phyloP scores from a whole-genome alignment of 2,329 filamentous ascomycete genomes.

The Bipolaris zeicola region DNA sequence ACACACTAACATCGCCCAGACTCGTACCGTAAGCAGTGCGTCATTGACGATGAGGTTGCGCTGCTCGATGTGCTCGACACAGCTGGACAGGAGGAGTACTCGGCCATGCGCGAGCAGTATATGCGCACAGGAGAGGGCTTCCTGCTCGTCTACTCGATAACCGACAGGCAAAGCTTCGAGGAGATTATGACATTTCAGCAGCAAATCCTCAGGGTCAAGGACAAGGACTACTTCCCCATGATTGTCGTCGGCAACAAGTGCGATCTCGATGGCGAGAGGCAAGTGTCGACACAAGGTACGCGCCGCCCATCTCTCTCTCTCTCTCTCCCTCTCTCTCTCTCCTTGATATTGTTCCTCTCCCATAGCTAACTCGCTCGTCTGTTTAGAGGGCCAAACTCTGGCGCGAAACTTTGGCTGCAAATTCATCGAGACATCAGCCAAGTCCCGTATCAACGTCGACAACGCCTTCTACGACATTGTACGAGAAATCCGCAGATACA shows the following conservation, averaged over 20 bases:
- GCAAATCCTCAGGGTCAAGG: conserved; percentile 97
- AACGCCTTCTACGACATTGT: conserved; percentile 99
- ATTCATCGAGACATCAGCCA: conserved; percentile 98
- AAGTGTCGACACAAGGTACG: conserved; percentile 90
- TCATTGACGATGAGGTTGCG: conserved; percentile 97
- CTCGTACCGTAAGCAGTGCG: conserved; percentile 99
- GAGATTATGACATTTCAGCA: conserved; percentile 99
- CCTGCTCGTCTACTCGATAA: conserved; percentile 97
- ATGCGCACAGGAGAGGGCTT: conserved; percentile 99
- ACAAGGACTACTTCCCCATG: conserved; percentile 99
- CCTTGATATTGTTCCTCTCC: conserved; percentile 3
- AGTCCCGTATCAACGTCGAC: conserved; percentile 97
- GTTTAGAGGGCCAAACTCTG: conserved; percentile 82
- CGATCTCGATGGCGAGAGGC: conserved; percentile 91
- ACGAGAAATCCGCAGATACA: conserved; percentile 95
- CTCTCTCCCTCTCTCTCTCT: neutral
- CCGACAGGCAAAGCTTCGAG: conserved; percentile 94
- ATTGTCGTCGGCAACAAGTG: conserved; percentile 99
- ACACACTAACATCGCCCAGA: conserved; percentile 62
- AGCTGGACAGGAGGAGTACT: conserved; percentile 98
- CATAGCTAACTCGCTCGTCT: conserved; percentile 25
- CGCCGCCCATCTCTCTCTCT: neutral
- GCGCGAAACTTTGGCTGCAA: conserved; percentile 91
- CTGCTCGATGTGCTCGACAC: conserved; percentile 98
- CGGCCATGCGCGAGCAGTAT: conserved; percentile 99